phyloP scores from a whole-genome alignment of 495 filamentous ascomycete genomes.

The Penicillium roqueforti region DNA sequence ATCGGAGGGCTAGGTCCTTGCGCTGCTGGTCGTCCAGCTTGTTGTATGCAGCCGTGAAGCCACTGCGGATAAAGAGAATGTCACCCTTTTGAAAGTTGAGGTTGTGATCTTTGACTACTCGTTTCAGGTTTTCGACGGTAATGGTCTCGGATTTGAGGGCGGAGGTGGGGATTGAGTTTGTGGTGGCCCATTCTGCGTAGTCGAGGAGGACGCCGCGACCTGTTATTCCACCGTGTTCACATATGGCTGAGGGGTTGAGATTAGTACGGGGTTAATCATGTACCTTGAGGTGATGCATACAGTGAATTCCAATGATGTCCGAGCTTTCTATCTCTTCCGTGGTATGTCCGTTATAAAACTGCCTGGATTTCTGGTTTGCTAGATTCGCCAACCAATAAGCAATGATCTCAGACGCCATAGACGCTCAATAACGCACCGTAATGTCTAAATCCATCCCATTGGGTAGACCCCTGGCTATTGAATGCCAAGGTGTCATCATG shows the following conservation, averaged over 20 bases:
- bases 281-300: constrained; percentile 23
- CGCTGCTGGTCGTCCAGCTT: constrained; percentile 22
- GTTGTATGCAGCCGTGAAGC: constrained; percentile 39
- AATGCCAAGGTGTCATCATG: constrained; percentile 56
- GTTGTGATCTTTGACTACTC: constrained; percentile 28
- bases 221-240: constrained; percentile 35
- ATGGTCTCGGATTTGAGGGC: constrained; percentile 34
- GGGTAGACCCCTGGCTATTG: constrained; percentile 42
- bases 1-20: constrained; percentile 16
- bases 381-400: neutral
- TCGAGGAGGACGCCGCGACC: constrained; percentile 51
- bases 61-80: constrained; percentile 46
- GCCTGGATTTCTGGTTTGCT: constrained; percentile 44
- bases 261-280: neutral
- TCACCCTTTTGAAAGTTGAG: constrained; percentile 41
- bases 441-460: constrained; percentile 53
- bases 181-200: constrained; percentile 45
- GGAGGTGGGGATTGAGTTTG: constrained; percentile 24
- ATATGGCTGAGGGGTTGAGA: constrained; percentile 16
- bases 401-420: neutral
- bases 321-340: constrained; percentile 51
- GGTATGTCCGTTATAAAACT: constrained; percentile 59
- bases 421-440: constrained; percentile 28
- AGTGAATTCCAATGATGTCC: constrained; percentile 27
- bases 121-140: constrained; percentile 29